These are phyloP conservation scores for Aspergillus costaricaensis DNA, from an alignment of 2,329 filamentous ascomycete genomes.

Conservation along the genomic window DNA sequence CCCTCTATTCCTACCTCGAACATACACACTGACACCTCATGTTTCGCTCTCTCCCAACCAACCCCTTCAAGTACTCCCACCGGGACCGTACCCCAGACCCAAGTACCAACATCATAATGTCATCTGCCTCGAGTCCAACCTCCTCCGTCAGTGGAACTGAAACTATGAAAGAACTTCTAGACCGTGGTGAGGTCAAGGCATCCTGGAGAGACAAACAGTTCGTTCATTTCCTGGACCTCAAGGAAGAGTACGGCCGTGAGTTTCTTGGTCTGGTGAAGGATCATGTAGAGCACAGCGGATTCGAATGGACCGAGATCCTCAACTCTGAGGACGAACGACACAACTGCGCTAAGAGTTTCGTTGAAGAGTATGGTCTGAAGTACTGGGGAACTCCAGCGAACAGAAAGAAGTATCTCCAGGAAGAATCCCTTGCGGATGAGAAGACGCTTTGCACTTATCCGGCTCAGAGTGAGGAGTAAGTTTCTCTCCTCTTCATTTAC, in stretches of 20 bases:
- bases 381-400: slow-evolving; percentile 26
- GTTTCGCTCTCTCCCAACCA: not conserved
- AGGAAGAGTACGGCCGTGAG: slow-evolving; percentile 15
- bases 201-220: slow-evolving; percentile 23
- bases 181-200: slow-evolving; percentile 15
- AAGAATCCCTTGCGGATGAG: slow-evolving; percentile 20
- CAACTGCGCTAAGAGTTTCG: slow-evolving; percentile 20
- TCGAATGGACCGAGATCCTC: slow-evolving; percentile 17
- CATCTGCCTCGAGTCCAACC: not conserved
- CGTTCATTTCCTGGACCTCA: slow-evolving; percentile 26
- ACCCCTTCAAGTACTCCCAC: too few relatives aligned
- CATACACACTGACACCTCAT: not conserved
- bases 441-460: slow-evolving; percentile 22
- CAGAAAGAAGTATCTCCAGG: slow-evolving; percentile 21
- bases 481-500: not conserved
- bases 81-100: not conserved
- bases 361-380: slow-evolving; percentile 19
- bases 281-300: slow-evolving; percentile 7
- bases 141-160: slow-evolving; percentile 2
- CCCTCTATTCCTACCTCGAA: too few relatives aligned
- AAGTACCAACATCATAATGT: not conserved
- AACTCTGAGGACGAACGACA: slow-evolving; percentile 7
- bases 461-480: slow-evolving; percentile 22
- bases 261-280: slow-evolving; percentile 20
- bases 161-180: slow-evolving; percentile 15